Percentiles rank a stretch among this genome's conserved stretches.
phyloP scores from a whole-genome alignment of 129 eudicot genomes.

The sunflower (Helianthus annuus) region HanXRQr2.0-SUNRISE NC_035447.2:138983613-138984112 shows the following conservation, averaged over 20 bases:
- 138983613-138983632: neutral
- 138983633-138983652: neutral
- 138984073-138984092: neutral
- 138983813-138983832: constrained; percentile 62
- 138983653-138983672: neutral
- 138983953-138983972: constrained; percentile 5
- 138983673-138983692: neutral
- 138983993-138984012: neutral
- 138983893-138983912: constrained; percentile 86
- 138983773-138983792: neutral
- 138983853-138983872: constrained; percentile 88
- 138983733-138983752: neutral
- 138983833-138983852: constrained; percentile 81
- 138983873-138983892: constrained; percentile 99
- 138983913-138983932: constrained; percentile 74
- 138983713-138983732: neutral
- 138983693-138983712: neutral
- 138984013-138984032: neutral
- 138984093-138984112: neutral
- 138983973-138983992: no score
- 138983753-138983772: neutral
- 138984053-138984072: no score
- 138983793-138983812: neutral
- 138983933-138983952: constrained; percentile 35
- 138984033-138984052: no score